These are phyloP conservation scores for Ogataea minuta DNA, from an alignment of 805 yeast genomes.

Conservation along the genomic window DNA sequence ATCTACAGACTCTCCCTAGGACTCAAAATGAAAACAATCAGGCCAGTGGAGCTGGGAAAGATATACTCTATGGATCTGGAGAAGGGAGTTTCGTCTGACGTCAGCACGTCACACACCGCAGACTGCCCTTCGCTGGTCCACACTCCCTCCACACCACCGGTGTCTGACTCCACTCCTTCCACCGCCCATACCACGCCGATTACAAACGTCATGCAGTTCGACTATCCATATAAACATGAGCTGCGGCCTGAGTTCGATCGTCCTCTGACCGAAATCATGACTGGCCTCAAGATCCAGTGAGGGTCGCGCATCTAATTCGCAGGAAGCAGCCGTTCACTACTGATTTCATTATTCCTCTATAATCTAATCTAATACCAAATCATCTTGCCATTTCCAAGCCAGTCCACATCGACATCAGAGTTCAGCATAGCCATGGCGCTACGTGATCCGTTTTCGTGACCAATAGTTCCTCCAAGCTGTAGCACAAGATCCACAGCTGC, in stretches of 20 bases:
- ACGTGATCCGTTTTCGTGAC: slow-evolving; percentile 19
- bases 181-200: slow-evolving; percentile 14
- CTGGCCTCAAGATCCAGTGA: slow-evolving; percentile 21
- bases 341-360: not conserved
- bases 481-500: slow-evolving; percentile 12
- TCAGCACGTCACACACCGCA: not conserved
- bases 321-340: too few relatives aligned
- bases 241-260: slow-evolving; percentile 3
- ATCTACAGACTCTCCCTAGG: slow-evolving; percentile 2
- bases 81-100: slow-evolving; percentile 6
- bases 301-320: not conserved
- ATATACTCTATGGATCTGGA: slow-evolving; percentile 6
- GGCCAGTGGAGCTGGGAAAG: slow-evolving; percentile 3
- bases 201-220: slow-evolving; percentile 12
- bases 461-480: slow-evolving; percentile 18
- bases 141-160: slow-evolving; percentile 12
- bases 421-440: slow-evolving; percentile 22
- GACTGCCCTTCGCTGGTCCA: slow-evolving; percentile 12
- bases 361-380: slow-evolving; percentile 23
- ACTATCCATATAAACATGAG: slow-evolving; percentile 11
- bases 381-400: slow-evolving; percentile 31
- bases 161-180: slow-evolving; percentile 6
- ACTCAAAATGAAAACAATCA: not conserved
- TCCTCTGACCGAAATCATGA: slow-evolving; percentile 14
- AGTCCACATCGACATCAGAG: slow-evolving; percentile 13